Conservation (phyloP, 1,284 basidiomycete species). For the Leccinum subrobustum region DNA sequence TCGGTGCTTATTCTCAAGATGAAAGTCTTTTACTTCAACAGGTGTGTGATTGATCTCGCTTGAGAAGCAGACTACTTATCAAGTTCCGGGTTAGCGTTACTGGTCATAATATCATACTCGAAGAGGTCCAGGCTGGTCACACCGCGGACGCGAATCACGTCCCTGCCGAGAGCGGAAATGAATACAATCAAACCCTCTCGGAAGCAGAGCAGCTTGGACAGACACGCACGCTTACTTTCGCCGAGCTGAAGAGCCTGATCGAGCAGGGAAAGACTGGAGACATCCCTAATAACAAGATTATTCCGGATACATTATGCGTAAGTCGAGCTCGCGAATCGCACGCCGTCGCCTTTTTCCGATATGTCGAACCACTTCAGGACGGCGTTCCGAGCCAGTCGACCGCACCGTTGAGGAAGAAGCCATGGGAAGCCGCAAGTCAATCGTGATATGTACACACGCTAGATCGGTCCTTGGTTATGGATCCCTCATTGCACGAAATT, state of each 20-base stretch:
- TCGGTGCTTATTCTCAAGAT: slow-evolving; percentile 51
- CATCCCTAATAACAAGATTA: slow-evolving; percentile 74
- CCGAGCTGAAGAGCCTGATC: slow-evolving; percentile 67
- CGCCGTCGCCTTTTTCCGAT: slow-evolving; percentile 4
- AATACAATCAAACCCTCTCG: slow-evolving; percentile 8
- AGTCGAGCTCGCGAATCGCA: slow-evolving; percentile 23
- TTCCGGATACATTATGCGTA: slow-evolving; percentile 64
- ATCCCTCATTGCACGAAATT: slow-evolving; percentile 15
- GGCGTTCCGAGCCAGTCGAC: slow-evolving; percentile 54
- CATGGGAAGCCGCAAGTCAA: slow-evolving; percentile 49
- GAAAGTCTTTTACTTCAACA: slow-evolving; percentile 71
- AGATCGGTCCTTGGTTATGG: slow-evolving; percentile 11
- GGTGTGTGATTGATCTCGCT: slow-evolving; percentile 38
- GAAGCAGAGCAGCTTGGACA: slow-evolving; percentile 28
- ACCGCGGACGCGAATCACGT: slow-evolving; percentile 11
- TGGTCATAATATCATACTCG: slow-evolving; percentile 23
- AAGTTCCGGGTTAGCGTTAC: slow-evolving; percentile 35
- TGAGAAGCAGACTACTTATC: slow-evolving; percentile 7
- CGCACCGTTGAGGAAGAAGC: slow-evolving; percentile 51
- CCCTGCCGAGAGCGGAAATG: slow-evolving; percentile 23
- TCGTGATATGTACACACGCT: slow-evolving; percentile 18
- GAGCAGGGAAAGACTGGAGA: slow-evolving; percentile 65
- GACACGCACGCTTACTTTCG: slow-evolving; percentile 53
- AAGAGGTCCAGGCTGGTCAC: slow-evolving; percentile 18
- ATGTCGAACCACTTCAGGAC: slow-evolving; percentile 36